Percentiles rank a stretch among this genome's conserved stretches.
Evolutionary conservation across 2,329 filamentous ascomycete species (phyloP).

Genomic region (Scedosporium dehoogii): DNA sequence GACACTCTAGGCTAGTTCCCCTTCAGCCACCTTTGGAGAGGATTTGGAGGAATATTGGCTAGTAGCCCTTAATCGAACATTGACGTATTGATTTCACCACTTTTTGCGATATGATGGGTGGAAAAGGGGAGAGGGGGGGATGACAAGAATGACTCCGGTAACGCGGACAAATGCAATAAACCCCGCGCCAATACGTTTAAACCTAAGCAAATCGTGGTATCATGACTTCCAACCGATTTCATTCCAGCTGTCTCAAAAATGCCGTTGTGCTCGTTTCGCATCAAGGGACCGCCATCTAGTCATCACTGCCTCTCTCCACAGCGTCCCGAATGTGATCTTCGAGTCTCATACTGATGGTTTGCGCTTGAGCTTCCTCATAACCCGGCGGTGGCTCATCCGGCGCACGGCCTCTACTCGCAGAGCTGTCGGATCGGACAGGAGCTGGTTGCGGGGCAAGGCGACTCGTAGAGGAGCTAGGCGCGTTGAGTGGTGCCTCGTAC

Average conservation of each 20-base stretch:
- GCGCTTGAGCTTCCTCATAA: conserved; percentile 85
- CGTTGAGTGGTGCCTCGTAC: conserved; percentile 56
- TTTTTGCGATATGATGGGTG: too few species aligned
- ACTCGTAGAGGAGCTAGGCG: conserved; percentile 11
- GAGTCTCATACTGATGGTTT: conserved; percentile 46
- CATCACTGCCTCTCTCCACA: conserved; percentile 46
- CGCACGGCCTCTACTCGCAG: conserved; percentile 27
- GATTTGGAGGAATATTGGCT: too few species aligned
- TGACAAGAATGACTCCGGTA: background rate
- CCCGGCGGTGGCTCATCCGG: conserved; percentile 75
- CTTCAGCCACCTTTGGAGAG: too few species aligned
- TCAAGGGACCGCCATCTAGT: background rate
- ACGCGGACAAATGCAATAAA: background rate
- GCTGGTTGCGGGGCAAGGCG: background rate
- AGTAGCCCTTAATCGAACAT: too few species aligned
- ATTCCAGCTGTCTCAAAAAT: background rate
- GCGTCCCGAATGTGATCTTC: conserved; percentile 67
- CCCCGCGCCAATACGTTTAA: background rate
- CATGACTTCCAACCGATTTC: background rate
- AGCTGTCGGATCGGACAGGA: conserved; percentile 21
- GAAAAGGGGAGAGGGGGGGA: too few species aligned
- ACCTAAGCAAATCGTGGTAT: background rate
- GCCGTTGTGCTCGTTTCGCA: background rate
- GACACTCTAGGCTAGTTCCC: too few species aligned
- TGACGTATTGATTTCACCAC: too few species aligned